A percentile compares a stretch with the other conserved stretches of the same genome.
Conservation (phyloP, 805 yeast species). For the Saccharomycopsis sp. region DNA sequence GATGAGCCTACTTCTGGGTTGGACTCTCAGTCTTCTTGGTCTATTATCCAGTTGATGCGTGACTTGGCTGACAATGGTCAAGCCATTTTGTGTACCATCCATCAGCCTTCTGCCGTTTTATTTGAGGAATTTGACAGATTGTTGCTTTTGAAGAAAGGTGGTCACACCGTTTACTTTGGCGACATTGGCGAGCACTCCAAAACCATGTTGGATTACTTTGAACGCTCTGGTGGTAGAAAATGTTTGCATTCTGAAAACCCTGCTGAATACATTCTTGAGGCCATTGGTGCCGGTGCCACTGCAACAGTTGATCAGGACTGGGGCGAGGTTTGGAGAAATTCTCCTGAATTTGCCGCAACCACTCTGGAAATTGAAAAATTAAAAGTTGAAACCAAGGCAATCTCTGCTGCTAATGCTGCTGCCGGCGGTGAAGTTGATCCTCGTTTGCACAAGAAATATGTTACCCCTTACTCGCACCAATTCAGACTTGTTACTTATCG, state of each 20-base stretch:
- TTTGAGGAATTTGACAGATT: slow-evolving; percentile 40
- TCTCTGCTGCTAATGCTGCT: too few relatives aligned
- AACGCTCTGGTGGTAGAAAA: slow-evolving; percentile 54
- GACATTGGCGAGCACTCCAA: slow-evolving; percentile 49
- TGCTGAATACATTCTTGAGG: slow-evolving; percentile 66
- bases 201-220: slow-evolving; percentile 51
- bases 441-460: slow-evolving; percentile 29
- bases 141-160: slow-evolving; percentile 41
- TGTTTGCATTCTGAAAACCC: slow-evolving; percentile 54
- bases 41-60: slow-evolving; percentile 38
- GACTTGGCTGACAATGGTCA: slow-evolving; percentile 40
- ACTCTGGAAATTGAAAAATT: slow-evolving; percentile 28
- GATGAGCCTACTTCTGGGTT: slow-evolving; percentile 58
- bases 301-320: slow-evolving; percentile 47
- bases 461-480: slow-evolving; percentile 42
- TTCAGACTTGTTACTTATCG: slow-evolving; percentile 34
- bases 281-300: slow-evolving; percentile 77
- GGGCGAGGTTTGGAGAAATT: slow-evolving; percentile 49
- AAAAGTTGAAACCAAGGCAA: too few relatives aligned
- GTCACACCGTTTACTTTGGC: slow-evolving; percentile 52
- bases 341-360: slow-evolving; percentile 28
- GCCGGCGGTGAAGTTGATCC: slow-evolving; percentile 22
- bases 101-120: slow-evolving; percentile 45
- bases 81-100: slow-evolving; percentile 46
- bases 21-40: slow-evolving; percentile 50